Evolutionary conservation across 305 asterid genomes (phyloP).

Genomic region (Fraxinus nigra): DNA sequence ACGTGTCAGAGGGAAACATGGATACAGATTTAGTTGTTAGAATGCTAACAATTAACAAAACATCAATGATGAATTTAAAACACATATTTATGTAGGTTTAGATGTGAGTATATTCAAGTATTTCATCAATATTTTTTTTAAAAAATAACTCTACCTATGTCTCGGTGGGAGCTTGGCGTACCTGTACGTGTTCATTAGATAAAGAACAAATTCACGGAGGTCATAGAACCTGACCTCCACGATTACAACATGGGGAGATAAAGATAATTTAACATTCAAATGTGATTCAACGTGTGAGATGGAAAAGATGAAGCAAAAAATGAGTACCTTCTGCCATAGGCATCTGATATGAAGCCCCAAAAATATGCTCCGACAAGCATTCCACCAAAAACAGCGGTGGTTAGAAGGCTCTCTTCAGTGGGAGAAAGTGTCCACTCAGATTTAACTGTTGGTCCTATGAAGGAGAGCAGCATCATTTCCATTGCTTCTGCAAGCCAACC

Average conservation of each 20-base stretch:
- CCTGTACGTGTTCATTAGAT: not conserved
- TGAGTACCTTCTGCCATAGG: slow-evolving; percentile 66
- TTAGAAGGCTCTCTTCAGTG: slow-evolving; percentile 59
- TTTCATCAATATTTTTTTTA: not conserved
- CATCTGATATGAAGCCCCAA: slow-evolving; percentile 72
- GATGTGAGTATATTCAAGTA: not conserved
- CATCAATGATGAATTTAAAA: not conserved
- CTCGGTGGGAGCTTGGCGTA: not conserved
- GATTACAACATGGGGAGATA: not conserved
- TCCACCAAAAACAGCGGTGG: slow-evolving; percentile 82
- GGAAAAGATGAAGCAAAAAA: not conserved
- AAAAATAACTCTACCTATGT: not conserved
- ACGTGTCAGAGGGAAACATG: not conserved
- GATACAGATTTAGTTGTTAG: not conserved
- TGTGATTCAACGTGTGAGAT: not conserved
- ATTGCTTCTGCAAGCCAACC: slow-evolving; percentile 77
- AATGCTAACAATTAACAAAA: not conserved
- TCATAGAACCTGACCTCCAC: not conserved
- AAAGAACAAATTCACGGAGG: not conserved
- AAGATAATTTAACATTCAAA: not conserved
- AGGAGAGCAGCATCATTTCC: slow-evolving; percentile 83
- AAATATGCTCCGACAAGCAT: slow-evolving; percentile 76
- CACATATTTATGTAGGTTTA: not conserved
- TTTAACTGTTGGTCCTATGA: slow-evolving; percentile 73
- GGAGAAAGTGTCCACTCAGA: slow-evolving; percentile 76